Conservation (phyloP, 2,329 filamentous ascomycete genomes). For the Pseudogymnoascus destructans region DNA sequence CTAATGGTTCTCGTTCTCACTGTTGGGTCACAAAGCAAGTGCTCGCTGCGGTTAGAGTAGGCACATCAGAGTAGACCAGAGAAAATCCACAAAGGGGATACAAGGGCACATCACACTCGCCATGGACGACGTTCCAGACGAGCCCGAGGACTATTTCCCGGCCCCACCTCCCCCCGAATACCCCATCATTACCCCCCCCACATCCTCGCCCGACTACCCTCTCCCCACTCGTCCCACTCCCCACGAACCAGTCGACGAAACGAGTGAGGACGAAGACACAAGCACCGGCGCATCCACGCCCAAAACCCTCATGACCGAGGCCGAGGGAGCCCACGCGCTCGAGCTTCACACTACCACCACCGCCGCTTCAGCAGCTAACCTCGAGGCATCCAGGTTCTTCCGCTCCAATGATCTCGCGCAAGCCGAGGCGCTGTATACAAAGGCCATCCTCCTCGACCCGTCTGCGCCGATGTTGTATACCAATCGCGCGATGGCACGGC, state of each 20-base stretch:
- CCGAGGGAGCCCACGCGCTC: neutral
- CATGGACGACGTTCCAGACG: conserved; percentile 7
- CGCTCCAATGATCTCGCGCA: conserved; percentile 47
- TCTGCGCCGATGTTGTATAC: conserved; percentile 71
- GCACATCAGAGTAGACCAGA: neutral
- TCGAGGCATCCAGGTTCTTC: conserved; percentile 36
- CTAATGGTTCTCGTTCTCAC: neutral
- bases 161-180: neutral
- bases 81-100: neutral
- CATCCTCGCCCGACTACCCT: neutral
- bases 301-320: neutral
- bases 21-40: neutral
- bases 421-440: conserved; percentile 59
- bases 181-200: neutral
- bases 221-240: neutral
- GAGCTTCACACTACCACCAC: neutral
- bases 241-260: neutral
- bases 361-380: neutral
- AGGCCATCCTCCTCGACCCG: conserved; percentile 68
- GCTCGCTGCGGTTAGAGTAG: neutral
- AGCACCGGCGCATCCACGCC: neutral
- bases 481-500: conserved; percentile 73
- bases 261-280: neutral
- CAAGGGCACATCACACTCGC: neutral
- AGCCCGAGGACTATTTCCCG: neutral